Base-by-base conservation (phyloP, 768 basidiomycete genomes). In the Tylopilus plumbeoviolaceoides region DNA sequence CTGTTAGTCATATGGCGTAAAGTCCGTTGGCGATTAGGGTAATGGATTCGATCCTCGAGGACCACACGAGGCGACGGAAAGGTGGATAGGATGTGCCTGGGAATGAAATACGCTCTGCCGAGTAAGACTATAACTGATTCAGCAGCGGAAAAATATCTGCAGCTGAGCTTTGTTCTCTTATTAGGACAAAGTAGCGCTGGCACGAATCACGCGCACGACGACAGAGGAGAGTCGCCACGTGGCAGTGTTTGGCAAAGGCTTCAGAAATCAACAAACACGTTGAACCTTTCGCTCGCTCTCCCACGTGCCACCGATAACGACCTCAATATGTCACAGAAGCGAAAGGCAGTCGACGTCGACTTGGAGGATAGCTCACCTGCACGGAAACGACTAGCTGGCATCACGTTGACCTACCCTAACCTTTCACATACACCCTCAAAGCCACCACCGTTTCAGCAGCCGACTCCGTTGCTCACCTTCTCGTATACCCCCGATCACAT, bases 381-480 rank as follows among this genome's bases (percentile, higher is more conserved):
- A 5, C 48, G 38, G 7, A 54, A 55, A 44, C 54, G 54, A 31
- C 47, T 44, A 4, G 45, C 33, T 17, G 21, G 31, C 7, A 21
- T 40, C 18, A 41, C 56, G 6, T 49, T 69, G 20, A 39, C 53
- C 15, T 69, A 70, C 44, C 65, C 68, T 6, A 51, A 28, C 31
- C 66, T 61, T n/a, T 59, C 62, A 11, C 55, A 47, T 36, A 11
- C 54, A 35, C 58, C 68, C 3, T 15, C 50, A n/a, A 60, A 55
- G 49, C 54, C 62, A 18, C 63, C 70, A 0, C 75, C 81, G 1
- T 87, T 90, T 56, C 89, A 91, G 61, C 81, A 85, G 54, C 89
- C 89, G 3, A 78, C 74, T 4, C 82, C 79, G 25, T 66, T 91
- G 8, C 72, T 83, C 21, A 80, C 88, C 0, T 91, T 90, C 67